phyloP scores from a whole-genome alignment of 2,329 filamentous ascomycete species.

The Microdochium nivale region DNA sequence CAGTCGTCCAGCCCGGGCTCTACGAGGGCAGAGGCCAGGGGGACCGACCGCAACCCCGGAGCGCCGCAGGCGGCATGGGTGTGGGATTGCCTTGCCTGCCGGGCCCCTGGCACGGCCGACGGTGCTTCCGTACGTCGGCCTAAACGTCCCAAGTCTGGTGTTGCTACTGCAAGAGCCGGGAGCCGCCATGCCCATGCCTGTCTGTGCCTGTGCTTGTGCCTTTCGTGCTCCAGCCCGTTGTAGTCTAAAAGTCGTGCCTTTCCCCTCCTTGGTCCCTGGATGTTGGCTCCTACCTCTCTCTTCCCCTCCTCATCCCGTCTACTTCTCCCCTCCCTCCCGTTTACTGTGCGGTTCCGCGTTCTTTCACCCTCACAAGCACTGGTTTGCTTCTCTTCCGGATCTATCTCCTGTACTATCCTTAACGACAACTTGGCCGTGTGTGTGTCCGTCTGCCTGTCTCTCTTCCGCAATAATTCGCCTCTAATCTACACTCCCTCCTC shows the following conservation, averaged over 20 bases:
- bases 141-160: background rate
- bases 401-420: conserved; percentile 24
- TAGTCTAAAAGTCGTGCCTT: conserved; percentile 17
- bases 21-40: background rate
- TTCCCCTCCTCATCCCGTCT: conserved; percentile 22
- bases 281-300: conserved; percentile 15
- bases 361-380: conserved; percentile 29
- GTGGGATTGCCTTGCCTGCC: background rate
- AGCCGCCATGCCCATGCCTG: conserved; percentile 4
- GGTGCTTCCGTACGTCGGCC: background rate
- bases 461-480: conserved; percentile 20
- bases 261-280: conserved; percentile 12
- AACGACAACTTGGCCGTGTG: background rate
- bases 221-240: background rate
- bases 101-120: background rate
- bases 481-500: conserved; percentile 6
- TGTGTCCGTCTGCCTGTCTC: background rate
- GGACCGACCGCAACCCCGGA: no score
- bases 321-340: conserved; percentile 19
- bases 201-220: background rate
- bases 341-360: conserved; percentile 6
- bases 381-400: conserved; percentile 38
- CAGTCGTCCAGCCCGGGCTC: background rate
- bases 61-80: background rate
- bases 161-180: background rate